Evolutionary conservation across 495 filamentous ascomycete genomes (phyloP).

Genomic region (Penicillium soppii): DNA sequence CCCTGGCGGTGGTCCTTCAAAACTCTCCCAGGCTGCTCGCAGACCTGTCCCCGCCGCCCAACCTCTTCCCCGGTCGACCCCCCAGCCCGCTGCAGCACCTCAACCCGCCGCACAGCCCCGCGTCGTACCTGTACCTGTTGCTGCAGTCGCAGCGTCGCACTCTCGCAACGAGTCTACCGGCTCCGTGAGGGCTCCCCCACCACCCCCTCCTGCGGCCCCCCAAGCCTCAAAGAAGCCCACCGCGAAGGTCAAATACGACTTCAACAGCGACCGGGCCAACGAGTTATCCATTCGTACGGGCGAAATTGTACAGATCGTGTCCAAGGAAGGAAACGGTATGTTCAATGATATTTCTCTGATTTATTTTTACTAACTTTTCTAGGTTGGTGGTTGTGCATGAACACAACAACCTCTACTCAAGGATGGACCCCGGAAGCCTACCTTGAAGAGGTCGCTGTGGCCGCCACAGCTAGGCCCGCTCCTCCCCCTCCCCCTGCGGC

Average conservation of each 20-base stretch:
- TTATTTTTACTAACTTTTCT: conserved; percentile 20
- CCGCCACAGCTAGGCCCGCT: conserved; percentile 47
- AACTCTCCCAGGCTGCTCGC: conserved; percentile 54
- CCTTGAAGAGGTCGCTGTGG: conserved; percentile 67
- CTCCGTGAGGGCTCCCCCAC: conserved; percentile 63
- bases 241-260: conserved; percentile 85
- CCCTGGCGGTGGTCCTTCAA: conserved; percentile 76
- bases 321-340: conserved; percentile 90
- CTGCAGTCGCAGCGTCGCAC: conserved; percentile 47
- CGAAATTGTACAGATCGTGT: conserved; percentile 79
- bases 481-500: conserved; percentile 62
- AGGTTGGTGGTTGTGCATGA: conserved; percentile 96
- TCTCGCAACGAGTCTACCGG: conserved; percentile 52
- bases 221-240: conserved; percentile 67
- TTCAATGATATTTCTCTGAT: conserved; percentile 7
- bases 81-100: conserved; percentile 47
- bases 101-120: conserved; percentile 37
- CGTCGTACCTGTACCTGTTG: conserved; percentile 47
- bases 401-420: conserved; percentile 57
- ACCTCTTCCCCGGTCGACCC: conserved; percentile 37
- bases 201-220: conserved; percentile 67
- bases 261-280: conserved; percentile 71
- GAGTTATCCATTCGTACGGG: conserved; percentile 75
- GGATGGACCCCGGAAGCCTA: conserved; percentile 95
- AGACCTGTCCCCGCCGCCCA: conserved; percentile 33